Conservation (phyloP, 2,329 filamentous ascomycete species). For the Colletotrichum spinosum region DNA sequence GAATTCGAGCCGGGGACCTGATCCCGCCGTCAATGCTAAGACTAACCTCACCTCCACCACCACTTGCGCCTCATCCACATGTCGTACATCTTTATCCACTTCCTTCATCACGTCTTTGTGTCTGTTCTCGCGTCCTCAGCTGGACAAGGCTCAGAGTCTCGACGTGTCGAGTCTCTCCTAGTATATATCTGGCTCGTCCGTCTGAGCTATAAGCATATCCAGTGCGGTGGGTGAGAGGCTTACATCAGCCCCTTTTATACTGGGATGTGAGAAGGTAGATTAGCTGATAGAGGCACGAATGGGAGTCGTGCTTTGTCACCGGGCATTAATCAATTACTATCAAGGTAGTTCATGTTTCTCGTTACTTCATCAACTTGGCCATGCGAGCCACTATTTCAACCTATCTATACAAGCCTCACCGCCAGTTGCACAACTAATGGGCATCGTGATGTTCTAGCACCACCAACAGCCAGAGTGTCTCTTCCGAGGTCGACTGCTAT, state of each 20-base stretch:
- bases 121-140: slow-evolving; percentile 2
- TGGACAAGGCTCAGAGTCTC: neutral
- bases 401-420: no score
- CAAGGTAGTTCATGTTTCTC: no score
- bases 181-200: neutral
- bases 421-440: no score
- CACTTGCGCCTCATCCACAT: slow-evolving; percentile 1
- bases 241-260: slow-evolving; percentile 5
- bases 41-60: slow-evolving; percentile 12
- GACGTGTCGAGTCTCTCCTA: neutral
- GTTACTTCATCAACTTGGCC: no score
- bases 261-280: neutral
- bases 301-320: neutral
- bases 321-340: no score
- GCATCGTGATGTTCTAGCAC: no score
- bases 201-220: neutral
- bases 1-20: slow-evolving; percentile 22
- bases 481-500: no score
- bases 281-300: neutral
- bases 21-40: slow-evolving; percentile 2
- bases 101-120: neutral
- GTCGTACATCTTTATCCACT: neutral
- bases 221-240: neutral
- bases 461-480: no score
- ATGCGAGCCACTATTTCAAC: no score